phyloP scores from a whole-genome alignment of 169 alveolate species.

The Plasmodium billcollinsi region DNA sequence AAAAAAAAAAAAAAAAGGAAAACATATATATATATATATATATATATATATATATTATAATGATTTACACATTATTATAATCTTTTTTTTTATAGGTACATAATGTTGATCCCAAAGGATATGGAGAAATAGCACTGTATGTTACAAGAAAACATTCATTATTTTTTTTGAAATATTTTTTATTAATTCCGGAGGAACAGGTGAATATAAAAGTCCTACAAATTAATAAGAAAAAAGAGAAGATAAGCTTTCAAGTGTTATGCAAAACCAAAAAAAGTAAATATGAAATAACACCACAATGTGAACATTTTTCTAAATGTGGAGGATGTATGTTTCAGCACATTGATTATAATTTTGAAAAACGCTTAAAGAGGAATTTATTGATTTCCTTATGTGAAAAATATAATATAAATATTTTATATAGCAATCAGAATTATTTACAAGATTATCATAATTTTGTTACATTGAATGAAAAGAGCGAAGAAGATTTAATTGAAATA shows the following conservation, averaged over 20 bases:
- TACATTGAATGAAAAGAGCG: neutral
- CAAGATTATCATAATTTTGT: conserved; percentile 41
- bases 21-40: neutral
- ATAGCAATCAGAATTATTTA: conserved; percentile 43
- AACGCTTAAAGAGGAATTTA: conserved; percentile 35
- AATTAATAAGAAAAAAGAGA: conserved; percentile 62
- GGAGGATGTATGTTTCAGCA: conserved; percentile 75
- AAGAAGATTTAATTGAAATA: conserved; percentile 35
- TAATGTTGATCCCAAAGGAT: conserved; percentile 44
- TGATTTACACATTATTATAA: neutral
- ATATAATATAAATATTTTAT: conserved; percentile 39
- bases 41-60: conserved; percentile 9
- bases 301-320: conserved; percentile 71
- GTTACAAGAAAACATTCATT: conserved; percentile 38
- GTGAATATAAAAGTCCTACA: conserved; percentile 71
- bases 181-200: conserved; percentile 69
- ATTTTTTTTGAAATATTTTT: conserved; percentile 58
- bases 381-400: conserved; percentile 49
- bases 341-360: conserved; percentile 60
- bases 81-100: conserved; percentile 32
- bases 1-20: conserved; percentile 3
- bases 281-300: conserved; percentile 54
- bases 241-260: conserved; percentile 46
- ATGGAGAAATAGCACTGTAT: conserved; percentile 71
- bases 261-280: conserved; percentile 74